These are phyloP conservation scores for Colletotrichum falcatum DNA, from an alignment of 2,329 filamentous ascomycete species.

Conservation along the genomic window DNA sequence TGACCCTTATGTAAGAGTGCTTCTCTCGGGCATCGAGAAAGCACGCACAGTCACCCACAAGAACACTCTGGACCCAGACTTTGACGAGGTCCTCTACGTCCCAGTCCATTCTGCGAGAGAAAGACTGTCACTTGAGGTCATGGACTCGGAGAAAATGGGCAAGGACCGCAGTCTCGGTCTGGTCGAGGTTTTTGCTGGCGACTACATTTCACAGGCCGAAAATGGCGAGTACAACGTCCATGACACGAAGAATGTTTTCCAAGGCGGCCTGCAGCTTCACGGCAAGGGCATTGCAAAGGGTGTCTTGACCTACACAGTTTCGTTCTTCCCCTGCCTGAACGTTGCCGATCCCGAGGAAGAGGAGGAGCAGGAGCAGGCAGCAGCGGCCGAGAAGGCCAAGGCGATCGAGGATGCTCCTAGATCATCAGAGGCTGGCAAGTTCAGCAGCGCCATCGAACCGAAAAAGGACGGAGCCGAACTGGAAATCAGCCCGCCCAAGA, in stretches of 20 bases:
- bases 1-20: conserved; percentile 90
- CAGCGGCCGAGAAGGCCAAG: conserved; percentile 54
- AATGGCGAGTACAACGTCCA: conserved; percentile 84
- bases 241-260: conserved; percentile 77
- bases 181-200: conserved; percentile 79
- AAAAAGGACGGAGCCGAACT: conserved; percentile 42
- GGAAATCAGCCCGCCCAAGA: conserved; percentile 51
- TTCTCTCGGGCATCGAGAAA: conserved; percentile 91
- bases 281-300: conserved; percentile 83
- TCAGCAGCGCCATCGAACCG: conserved; percentile 55
- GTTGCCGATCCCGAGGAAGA: conserved; percentile 91
- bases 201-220: conserved; percentile 83
- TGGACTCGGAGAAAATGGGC: conserved; percentile 94
- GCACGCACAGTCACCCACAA: conserved; percentile 94
- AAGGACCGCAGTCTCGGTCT: conserved; percentile 90
- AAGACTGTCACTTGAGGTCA: conserved; percentile 88
- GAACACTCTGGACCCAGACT: conserved; percentile 95
- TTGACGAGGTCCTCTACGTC: conserved; percentile 95
- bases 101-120: conserved; percentile 89
- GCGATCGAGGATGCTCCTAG: conserved; percentile 43
- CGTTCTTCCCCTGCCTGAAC: conserved; percentile 92
- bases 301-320: conserved; percentile 80
- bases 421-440: conserved; percentile 57
- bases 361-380: conserved; percentile 66
- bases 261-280: conserved; percentile 79